Conservation (phyloP, 768 basidiomycete species). For the Obba rivulosa region DNA sequence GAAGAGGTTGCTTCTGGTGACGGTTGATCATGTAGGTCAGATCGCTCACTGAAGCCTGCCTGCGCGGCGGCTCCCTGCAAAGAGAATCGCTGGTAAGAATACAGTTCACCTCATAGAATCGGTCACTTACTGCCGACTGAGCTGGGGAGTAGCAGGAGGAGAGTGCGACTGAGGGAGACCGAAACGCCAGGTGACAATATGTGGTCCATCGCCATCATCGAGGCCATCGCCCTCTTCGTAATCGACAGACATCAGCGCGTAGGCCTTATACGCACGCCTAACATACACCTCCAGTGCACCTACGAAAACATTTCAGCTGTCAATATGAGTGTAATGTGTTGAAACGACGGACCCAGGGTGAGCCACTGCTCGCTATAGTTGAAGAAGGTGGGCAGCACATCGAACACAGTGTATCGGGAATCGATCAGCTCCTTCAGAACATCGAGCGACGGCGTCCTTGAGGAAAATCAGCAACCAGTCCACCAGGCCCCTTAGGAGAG, state of each 20-base stretch:
- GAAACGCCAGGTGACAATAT: constrained; percentile 90
- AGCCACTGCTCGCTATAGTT: constrained; percentile 80
- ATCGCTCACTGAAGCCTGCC: constrained; percentile 93
- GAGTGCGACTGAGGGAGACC: constrained; percentile 87
- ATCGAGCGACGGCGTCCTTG: constrained; percentile 78
- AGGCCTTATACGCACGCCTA: constrained; percentile 92
- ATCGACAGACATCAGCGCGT: constrained; percentile 85
- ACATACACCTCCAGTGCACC: constrained; percentile 96
- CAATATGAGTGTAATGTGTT: neutral
- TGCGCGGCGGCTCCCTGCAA: constrained; percentile 49
- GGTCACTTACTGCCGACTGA: neutral
- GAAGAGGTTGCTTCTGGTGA: constrained; percentile 82
- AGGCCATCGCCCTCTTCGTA: constrained; percentile 88
- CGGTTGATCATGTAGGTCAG: constrained; percentile 87
- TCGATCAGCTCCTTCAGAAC: constrained; percentile 91
- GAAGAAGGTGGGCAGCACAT: constrained; percentile 96
- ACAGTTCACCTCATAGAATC: no score
- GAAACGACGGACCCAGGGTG: constrained; percentile 55
- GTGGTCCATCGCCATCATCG: constrained; percentile 79
- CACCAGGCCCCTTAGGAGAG: neutral
- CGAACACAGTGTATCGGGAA: constrained; percentile 94
- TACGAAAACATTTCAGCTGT: constrained; percentile 20
- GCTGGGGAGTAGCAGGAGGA: constrained; percentile 75
- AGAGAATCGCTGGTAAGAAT: constrained; percentile 6
- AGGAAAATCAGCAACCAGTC: constrained; percentile 12